Conservation (phyloP, 345 rosid genomes). For the Lepidium didymum region DNA sequence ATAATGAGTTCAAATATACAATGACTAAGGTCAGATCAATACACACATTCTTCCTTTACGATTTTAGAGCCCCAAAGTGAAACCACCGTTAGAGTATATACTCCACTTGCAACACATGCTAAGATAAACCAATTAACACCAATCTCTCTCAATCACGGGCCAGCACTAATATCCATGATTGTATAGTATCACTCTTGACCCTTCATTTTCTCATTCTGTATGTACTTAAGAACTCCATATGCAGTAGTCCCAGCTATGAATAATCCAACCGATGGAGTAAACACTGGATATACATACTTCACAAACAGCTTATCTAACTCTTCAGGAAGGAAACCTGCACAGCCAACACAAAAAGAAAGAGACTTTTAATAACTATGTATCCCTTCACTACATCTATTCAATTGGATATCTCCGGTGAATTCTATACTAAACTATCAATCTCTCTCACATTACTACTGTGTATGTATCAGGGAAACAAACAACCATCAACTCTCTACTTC, state of each 20-base stretch:
- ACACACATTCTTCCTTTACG: neutral
- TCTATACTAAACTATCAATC: neutral
- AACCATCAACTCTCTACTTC: neutral
- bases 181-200: constrained; percentile 36
- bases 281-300: constrained; percentile 76
- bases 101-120: neutral
- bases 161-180: neutral
- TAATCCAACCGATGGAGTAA: constrained; percentile 70
- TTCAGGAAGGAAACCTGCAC: constrained; percentile 77
- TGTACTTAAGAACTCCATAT: constrained; percentile 70
- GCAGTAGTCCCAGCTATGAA: constrained; percentile 75
- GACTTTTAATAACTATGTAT: neutral
- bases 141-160: neutral
- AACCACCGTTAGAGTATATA: neutral
- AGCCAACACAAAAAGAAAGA: neutral
- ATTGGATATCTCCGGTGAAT: neutral
- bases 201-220: constrained; percentile 68
- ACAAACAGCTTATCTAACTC: constrained; percentile 74
- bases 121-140: neutral
- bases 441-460: no score
- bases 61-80: neutral
- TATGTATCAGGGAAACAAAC: neutral
- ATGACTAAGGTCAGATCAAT: neutral
- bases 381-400: neutral
- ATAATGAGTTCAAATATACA: constrained; percentile 8